These are phyloP conservation scores for Candida smagusa DNA, from an alignment of 1,139 yeast species.

Conservation along the genomic window DNA sequence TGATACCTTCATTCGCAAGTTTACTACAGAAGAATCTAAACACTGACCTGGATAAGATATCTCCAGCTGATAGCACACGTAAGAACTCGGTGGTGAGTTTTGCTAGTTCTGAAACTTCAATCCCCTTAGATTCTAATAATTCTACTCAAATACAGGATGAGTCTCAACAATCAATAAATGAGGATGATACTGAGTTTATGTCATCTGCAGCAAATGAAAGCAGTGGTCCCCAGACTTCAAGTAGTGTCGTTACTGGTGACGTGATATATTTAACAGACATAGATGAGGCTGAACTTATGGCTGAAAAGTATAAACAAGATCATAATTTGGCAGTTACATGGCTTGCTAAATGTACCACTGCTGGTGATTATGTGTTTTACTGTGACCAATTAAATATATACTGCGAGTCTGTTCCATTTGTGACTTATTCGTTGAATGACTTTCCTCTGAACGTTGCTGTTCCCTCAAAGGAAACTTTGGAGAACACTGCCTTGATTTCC, in stretches of 20 bases:
- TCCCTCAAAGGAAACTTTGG: slow-evolving; percentile 26
- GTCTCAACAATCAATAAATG: slow-evolving; percentile 1
- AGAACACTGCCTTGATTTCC: slow-evolving; percentile 20
- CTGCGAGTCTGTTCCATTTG: slow-evolving; percentile 54
- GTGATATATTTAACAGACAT: slow-evolving; percentile 18
- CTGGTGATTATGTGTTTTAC: slow-evolving; percentile 57
- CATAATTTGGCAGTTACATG: slow-evolving; percentile 32
- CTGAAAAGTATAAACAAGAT: slow-evolving; percentile 27
- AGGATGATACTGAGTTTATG: neutral
- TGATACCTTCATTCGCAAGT: slow-evolving; percentile 43
- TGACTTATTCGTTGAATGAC: slow-evolving; percentile 19
- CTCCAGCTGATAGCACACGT: slow-evolving; percentile 31
- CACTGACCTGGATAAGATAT: slow-evolving; percentile 27
- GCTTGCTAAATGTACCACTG: slow-evolving; percentile 58
- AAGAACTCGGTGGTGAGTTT: slow-evolving; percentile 49
- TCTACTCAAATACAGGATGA: slow-evolving; percentile 4
- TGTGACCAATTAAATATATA: slow-evolving; percentile 57
- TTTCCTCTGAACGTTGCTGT: slow-evolving; percentile 22
- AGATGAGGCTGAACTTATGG: slow-evolving; percentile 37
- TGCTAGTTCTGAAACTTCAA: slow-evolving; percentile 40
- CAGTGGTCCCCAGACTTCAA: slow-evolving; percentile 1
- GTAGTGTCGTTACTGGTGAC: neutral
- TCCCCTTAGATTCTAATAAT: slow-evolving; percentile 15
- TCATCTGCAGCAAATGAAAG: neutral
- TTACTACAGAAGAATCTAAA: slow-evolving; percentile 35